These are phyloP conservation scores for Mycogone perniciosa DNA, from an alignment of 2,329 filamentous ascomycete species.

Conservation along the genomic window DNA sequence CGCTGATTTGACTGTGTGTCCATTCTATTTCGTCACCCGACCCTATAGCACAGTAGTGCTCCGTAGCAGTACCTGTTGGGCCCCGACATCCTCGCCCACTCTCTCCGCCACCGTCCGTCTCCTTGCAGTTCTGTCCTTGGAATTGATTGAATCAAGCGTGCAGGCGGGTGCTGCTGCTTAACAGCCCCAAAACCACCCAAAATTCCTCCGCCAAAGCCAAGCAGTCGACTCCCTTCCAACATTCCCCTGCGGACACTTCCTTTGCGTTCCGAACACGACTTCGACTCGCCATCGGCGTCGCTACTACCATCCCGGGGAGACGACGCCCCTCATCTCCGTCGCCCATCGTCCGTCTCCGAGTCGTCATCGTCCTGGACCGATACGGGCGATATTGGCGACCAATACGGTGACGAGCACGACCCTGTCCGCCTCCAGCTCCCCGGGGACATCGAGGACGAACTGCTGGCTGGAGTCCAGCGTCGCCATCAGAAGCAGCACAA, in stretches of 20 bases:
- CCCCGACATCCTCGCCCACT: conserved; percentile 18
- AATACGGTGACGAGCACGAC: conserved; percentile 76
- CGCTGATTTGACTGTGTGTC: too few species aligned
- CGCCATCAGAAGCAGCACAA: conserved; percentile 39
- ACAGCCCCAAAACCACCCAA: conserved; percentile 74
- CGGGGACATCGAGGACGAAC: conserved; percentile 58
- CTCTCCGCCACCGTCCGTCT: conserved; percentile 9
- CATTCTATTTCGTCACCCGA: conserved; percentile 1
- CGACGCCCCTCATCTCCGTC: conserved; percentile 40
- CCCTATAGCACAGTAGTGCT: conserved; percentile 3
- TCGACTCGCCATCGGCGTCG: conserved; percentile 35
- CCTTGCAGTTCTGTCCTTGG: conserved; percentile 23
- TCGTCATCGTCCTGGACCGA: conserved; percentile 86
- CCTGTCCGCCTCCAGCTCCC: conserved; percentile 66
- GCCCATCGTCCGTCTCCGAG: conserved; percentile 51
- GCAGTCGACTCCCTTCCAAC: conserved; percentile 64
- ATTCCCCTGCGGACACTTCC: conserved; percentile 79
- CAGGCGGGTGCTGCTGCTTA: conserved; percentile 65
- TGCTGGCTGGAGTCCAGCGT: conserved; percentile 45
- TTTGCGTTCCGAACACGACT: conserved; percentile 33
- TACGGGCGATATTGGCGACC: conserved; percentile 90
- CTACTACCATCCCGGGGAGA: conserved; percentile 27
- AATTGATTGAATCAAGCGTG: conserved; percentile 25
- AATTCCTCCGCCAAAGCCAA: conserved; percentile 70
- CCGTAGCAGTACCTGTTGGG: too few species aligned